Base-by-base conservation (phyloP, 1,284 basidiomycete genomes). In the Cutaneotrichosporon curvatum region DNA sequence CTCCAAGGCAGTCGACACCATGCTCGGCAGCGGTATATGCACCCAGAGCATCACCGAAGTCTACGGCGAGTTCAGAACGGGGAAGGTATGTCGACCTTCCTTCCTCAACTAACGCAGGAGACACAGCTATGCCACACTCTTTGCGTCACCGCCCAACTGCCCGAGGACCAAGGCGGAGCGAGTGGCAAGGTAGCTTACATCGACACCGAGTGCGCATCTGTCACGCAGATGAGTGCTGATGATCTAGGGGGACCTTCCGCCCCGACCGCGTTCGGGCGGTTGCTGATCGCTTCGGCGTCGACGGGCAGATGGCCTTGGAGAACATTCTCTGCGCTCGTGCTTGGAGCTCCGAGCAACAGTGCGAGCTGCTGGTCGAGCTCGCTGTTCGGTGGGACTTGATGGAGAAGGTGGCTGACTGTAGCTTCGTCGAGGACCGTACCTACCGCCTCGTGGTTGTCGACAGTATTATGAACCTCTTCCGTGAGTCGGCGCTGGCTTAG, bases 381-480 rank as follows among this genome's bases (percentile, higher is more conserved):
- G 71, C 71, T 6, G 47, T 64, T 11, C 57, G 65, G 70, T 69
- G 25, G 54, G 67, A 37, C 4, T 30, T 12, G 15, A 15, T 9
- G 8, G 11, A 36, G 5, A 4, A n/a, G 15, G 18, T 40, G 23
- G 37, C 45, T 33, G 19, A 45, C 37, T 9, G 4, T 45, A 71
- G 71, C 33, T 73, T 73, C 45, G 65, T 68, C 23, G 70, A 73
- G 39, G 72, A 74, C 48, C 51, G 71, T 8, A 63, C 61, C 4
- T 73, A 68, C 62, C 69, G 68, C 57, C 59, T 74, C 1, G 53
- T 74, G 45, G 67, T 74, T 35, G 69, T 95, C 53, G 81, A 96
- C 66, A 90, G 86, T 56, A 91, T 95, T 57, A 92, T 96, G 86
- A 91, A 91, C 23, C 76, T 94, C 9, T 95, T 95, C 71, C 81